Conservation (phyloP, 2,329 filamentous ascomycete genomes). For the Xylaria sp. region DNA sequence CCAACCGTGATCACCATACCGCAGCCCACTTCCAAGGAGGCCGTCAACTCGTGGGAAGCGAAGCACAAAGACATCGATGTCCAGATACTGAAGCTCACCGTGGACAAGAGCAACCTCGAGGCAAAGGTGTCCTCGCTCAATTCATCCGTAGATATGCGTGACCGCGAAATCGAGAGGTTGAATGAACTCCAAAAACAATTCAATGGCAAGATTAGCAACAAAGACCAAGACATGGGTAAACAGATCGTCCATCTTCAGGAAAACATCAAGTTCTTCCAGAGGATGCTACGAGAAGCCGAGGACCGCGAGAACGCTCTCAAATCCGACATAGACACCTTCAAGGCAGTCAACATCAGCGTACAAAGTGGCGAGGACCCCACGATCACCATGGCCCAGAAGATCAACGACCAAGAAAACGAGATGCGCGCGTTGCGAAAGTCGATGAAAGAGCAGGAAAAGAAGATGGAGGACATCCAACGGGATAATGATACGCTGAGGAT, state of each 20-base stretch:
- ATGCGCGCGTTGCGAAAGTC: conserved; percentile 21
- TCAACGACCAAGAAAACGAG: conserved; percentile 10
- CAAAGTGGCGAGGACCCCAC: conserved; percentile 10
- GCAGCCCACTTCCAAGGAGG: conserved; percentile 37
- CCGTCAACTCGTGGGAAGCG: conserved; percentile 43
- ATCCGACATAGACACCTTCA: conserved; percentile 33
- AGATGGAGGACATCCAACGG: conserved; percentile 18
- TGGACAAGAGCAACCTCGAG: conserved; percentile 33
- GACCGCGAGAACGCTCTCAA: conserved; percentile 26
- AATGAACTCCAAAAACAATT: conserved; percentile 34
- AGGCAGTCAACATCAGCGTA: conserved; percentile 28
- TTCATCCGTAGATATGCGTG: conserved; percentile 28
- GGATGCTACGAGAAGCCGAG: conserved; percentile 9
- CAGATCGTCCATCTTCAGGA: conserved; percentile 26
- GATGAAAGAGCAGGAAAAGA: conserved; percentile 23
- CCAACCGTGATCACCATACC: conserved; percentile 54
- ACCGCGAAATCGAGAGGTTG: conserved; percentile 38
- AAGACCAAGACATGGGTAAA: conserved; percentile 13
- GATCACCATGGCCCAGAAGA: conserved; percentile 9
- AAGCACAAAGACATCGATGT: conserved; percentile 38
- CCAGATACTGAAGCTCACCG: conserved; percentile 14
- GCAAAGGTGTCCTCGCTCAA: conserved; percentile 27
- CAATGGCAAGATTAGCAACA: conserved; percentile 26
- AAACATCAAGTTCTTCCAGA: conserved; percentile 11
- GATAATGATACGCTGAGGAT: conserved; percentile 32